Conservation (phyloP, 2,329 filamentous ascomycete species). For the Xylaria sp. region DNA sequence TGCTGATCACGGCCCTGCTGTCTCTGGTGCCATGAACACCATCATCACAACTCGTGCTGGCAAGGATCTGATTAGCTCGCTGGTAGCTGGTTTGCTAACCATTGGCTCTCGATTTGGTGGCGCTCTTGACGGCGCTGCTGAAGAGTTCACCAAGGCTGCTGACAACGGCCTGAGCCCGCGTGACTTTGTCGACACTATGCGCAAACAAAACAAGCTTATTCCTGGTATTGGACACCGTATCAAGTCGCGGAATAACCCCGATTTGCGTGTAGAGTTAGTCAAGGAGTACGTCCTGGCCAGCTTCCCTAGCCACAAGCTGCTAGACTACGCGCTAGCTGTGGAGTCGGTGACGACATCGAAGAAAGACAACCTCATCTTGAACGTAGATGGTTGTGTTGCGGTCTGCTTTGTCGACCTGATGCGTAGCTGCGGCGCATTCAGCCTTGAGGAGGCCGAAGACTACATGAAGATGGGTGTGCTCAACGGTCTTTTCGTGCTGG, state of each 20-base stretch:
- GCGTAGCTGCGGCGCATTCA: conserved; percentile 98
- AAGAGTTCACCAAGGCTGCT: conserved; percentile 98
- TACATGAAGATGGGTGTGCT: conserved; percentile 99
- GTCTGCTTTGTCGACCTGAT: conserved; percentile 99
- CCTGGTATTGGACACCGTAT: conserved; percentile 99
- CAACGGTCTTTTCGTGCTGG: conserved; percentile 98
- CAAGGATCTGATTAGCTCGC: conserved; percentile 95
- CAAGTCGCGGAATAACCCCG: conserved; percentile 99
- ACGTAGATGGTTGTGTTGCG: conserved; percentile 97
- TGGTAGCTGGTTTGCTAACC: conserved; percentile 96
- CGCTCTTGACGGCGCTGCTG: conserved; percentile 90
- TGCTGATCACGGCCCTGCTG: conserved; percentile 97
- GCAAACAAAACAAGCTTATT: conserved; percentile 99
- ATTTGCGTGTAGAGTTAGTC: conserved; percentile 98
- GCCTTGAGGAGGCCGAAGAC: conserved; percentile 94
- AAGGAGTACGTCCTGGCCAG: conserved; percentile 98
- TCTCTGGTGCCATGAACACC: conserved; percentile 99
- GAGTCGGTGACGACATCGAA: conserved; percentile 98
- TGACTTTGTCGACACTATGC: conserved; percentile 99
- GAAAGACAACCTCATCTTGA: conserved; percentile 99
- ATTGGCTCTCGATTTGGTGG: conserved; percentile 99
- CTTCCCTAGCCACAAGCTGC: conserved; percentile 97
- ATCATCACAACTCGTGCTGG: conserved; percentile 99
- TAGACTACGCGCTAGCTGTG: conserved; percentile 97
- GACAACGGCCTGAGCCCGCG: conserved; percentile 98